A percentile compares a stretch with the other conserved stretches of the same genome.
These are phyloP conservation scores for Fibroporia radiculosa DNA, from an alignment of 768 basidiomycete genomes.

Conservation along the genomic window DNA sequence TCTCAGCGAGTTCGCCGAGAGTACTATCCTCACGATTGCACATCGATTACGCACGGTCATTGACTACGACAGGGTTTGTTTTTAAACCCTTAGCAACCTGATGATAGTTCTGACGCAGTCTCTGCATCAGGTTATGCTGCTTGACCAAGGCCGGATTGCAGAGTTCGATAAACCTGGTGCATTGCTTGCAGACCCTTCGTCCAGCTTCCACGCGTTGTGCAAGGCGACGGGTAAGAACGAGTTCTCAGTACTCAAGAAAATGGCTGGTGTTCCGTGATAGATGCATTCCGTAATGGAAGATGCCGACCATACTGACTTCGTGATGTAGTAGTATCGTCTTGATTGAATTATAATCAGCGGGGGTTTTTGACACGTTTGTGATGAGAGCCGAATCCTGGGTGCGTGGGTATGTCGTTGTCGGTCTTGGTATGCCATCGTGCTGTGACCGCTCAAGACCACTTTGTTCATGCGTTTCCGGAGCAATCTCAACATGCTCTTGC, in stretches of 20 bases:
- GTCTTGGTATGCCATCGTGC: too few relatives aligned
- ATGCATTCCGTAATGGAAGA: too few relatives aligned
- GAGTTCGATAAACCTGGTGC: conserved; percentile 65
- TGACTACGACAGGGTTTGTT: conserved; percentile 71
- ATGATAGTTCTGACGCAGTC: conserved; percentile 3
- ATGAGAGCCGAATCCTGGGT: too few relatives aligned
- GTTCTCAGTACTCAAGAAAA: conserved; percentile 57
- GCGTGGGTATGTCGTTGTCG: too few relatives aligned
- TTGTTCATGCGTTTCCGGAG: too few relatives aligned
- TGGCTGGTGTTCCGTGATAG: conserved; percentile 39
- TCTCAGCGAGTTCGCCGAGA: conserved; percentile 64
- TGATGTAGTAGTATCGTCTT: too few relatives aligned
- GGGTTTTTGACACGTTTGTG: too few relatives aligned
- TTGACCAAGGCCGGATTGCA: conserved; percentile 71
- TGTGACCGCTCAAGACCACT: too few relatives aligned
- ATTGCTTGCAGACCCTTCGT: conserved; percentile 47
- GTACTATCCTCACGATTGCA: conserved; percentile 79
- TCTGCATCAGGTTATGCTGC: conserved; percentile 52
- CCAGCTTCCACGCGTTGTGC: conserved; percentile 61
- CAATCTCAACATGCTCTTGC: too few relatives aligned
- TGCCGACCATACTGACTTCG: too few relatives aligned
- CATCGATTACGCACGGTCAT: conserved; percentile 75
- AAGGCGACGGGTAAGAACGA: conserved; percentile 69
- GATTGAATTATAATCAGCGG: too few relatives aligned
- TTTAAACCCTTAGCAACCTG: background rate